Conservation (phyloP, 306 rosid genomes). For the Dalbergia cochinchinensis region DNA sequence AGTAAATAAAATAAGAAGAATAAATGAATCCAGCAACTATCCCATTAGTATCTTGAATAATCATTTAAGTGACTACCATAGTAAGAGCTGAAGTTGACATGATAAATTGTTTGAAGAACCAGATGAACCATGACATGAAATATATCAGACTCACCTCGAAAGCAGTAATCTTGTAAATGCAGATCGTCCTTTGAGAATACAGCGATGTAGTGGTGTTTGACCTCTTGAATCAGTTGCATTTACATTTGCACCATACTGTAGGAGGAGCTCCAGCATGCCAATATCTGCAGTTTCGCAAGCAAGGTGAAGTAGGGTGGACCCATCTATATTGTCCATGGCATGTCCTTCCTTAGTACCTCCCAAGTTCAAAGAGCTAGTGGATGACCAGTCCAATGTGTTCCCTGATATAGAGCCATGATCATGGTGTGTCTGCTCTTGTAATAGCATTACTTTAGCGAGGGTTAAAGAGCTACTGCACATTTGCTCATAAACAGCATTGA, state of each 20-base stretch:
- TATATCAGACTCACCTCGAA: conserved; percentile 68
- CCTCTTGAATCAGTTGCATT: conserved; percentile 82
- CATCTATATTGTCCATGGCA: conserved; percentile 70
- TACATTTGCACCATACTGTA: conserved; percentile 91
- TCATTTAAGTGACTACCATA: conserved; percentile 10
- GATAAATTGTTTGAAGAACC: conserved; percentile 24
- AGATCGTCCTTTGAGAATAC: conserved; percentile 74
- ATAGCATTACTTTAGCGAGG: conserved; percentile 91
- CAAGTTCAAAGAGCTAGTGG: conserved; percentile 61
- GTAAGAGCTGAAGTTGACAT: neutral
- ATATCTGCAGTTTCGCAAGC: conserved; percentile 96
- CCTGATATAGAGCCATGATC: conserved; percentile 66
- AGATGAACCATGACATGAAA: conserved; percentile 21
- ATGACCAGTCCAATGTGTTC: conserved; percentile 79
- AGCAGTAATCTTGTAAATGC: conserved; percentile 73
- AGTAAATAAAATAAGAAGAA: conserved; percentile 6
- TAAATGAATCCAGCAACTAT: neutral
- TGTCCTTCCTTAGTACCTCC: conserved; percentile 69
- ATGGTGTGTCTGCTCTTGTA: conserved; percentile 78
- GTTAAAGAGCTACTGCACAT: conserved; percentile 71
- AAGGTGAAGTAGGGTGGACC: conserved; percentile 90
- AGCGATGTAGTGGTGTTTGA: conserved; percentile 84
- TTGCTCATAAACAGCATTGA: conserved; percentile 78
- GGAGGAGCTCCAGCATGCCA: conserved; percentile 95
- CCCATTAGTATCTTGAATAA: conserved; percentile 8